These are phyloP conservation scores for Nakazawaea populi DNA, from an alignment of 805 yeast genomes.

Conservation along the genomic window DNA sequence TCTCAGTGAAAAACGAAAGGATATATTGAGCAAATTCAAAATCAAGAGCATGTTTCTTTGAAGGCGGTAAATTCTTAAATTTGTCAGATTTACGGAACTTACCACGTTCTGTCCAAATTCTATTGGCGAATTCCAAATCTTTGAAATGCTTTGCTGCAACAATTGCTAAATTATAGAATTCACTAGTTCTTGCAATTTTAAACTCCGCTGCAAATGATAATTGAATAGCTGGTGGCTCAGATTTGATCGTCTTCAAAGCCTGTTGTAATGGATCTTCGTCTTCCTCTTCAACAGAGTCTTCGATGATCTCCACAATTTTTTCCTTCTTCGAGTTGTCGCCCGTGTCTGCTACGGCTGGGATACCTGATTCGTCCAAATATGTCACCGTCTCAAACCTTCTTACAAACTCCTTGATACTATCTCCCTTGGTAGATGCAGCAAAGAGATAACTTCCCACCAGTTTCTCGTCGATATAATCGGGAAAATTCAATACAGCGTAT, in stretches of 20 bases:
- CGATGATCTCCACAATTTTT: slow-evolving; percentile 11
- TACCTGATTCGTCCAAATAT: slow-evolving; percentile 22
- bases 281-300: slow-evolving; percentile 14
- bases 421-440: slow-evolving; percentile 32
- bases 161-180: slow-evolving; percentile 55
- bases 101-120: slow-evolving; percentile 79
- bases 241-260: slow-evolving; percentile 4
- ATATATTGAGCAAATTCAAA: slow-evolving; percentile 68
- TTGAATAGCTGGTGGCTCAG: slow-evolving; percentile 11
- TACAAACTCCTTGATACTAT: slow-evolving; percentile 27
- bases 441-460: slow-evolving; percentile 47
- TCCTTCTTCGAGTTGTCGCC: slow-evolving; percentile 14
- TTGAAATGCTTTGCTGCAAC: slow-evolving; percentile 57
- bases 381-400: slow-evolving; percentile 30
- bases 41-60: slow-evolving; percentile 49
- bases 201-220: slow-evolving; percentile 10
- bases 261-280: slow-evolving; percentile 9
- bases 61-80: slow-evolving; percentile 37
- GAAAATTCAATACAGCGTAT: slow-evolving; percentile 38
- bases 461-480: slow-evolving; percentile 34
- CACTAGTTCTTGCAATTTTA: slow-evolving; percentile 35
- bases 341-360: slow-evolving; percentile 18
- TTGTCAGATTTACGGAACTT: slow-evolving; percentile 46
- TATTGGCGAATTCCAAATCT: slow-evolving; percentile 53
- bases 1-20: slow-evolving; percentile 51